Conservation (phyloP, 768 basidiomycete species). For the Pisolithus sp. region DNA sequence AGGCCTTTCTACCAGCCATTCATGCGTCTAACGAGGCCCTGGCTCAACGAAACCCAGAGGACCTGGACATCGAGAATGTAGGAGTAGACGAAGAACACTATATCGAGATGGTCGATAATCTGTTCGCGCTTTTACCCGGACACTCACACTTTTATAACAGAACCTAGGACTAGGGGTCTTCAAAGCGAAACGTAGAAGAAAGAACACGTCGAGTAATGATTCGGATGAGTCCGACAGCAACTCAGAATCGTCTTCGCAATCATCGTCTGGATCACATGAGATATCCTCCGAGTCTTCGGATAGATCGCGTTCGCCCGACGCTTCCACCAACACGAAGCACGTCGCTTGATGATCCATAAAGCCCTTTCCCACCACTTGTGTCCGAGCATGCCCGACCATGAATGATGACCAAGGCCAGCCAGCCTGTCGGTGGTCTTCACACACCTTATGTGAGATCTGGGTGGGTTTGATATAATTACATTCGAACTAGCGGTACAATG, state of each 20-base stretch:
- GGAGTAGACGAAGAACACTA: constrained; percentile 41
- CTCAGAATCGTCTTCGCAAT: not conserved
- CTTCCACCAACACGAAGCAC: constrained; percentile 30
- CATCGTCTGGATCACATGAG: constrained; percentile 10
- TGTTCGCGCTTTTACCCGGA: not conserved
- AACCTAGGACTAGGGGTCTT: constrained; percentile 63
- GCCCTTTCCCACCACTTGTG: constrained; percentile 39
- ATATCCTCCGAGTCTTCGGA: constrained; percentile 5
- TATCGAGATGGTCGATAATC: constrained; percentile 56
- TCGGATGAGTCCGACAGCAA: not conserved
- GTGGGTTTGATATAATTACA: too few species aligned
- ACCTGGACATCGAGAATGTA: constrained; percentile 67
- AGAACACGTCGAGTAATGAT: constrained; percentile 5
- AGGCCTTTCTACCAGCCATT: constrained; percentile 61
- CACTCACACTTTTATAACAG: constrained; percentile 25
- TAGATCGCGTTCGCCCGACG: constrained; percentile 4
- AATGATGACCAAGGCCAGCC: not conserved
- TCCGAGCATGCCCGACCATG: constrained; percentile 27
- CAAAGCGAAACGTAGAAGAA: constrained; percentile 30
- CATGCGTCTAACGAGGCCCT: constrained; percentile 59
- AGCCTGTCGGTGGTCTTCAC: too few species aligned
- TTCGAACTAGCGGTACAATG: too few species aligned
- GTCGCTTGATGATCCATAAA: constrained; percentile 39
- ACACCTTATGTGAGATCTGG: too few species aligned
- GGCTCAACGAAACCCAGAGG: constrained; percentile 41